These are phyloP conservation scores for Bryum argenteum DNA, from an alignment of 225 moss, liverwort and hornwort genomes.

Conservation along the genomic window DNA sequence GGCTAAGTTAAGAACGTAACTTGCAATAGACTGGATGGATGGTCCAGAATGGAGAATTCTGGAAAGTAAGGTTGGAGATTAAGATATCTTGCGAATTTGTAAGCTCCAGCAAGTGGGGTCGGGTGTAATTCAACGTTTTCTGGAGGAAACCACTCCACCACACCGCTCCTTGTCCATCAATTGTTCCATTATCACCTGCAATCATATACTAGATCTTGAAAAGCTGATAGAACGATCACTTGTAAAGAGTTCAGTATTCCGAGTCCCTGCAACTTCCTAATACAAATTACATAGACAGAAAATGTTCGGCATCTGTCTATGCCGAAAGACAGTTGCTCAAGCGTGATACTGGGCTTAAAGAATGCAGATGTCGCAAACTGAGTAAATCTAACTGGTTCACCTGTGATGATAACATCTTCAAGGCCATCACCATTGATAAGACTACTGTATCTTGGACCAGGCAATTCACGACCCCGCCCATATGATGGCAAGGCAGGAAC, in stretches of 20 bases:
- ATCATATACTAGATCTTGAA: slow-evolving; percentile 6
- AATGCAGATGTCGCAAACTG: slow-evolving; percentile 8
- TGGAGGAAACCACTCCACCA: slow-evolving; percentile 70
- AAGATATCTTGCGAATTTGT: slow-evolving; percentile 57
- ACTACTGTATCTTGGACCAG: slow-evolving; percentile 72
- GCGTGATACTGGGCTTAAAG: neutral
- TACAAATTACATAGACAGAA: slow-evolving; percentile 8
- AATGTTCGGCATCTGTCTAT: neutral
- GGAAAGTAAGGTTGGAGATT: slow-evolving; percentile 76
- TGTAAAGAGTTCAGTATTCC: neutral
- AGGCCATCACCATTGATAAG: slow-evolving; percentile 78
- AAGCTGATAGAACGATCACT: slow-evolving; percentile 15
- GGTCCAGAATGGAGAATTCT: slow-evolving; percentile 88
- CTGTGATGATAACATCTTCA: slow-evolving; percentile 79
- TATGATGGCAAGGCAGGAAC: slow-evolving; percentile 80
- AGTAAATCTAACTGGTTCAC: slow-evolving; percentile 26
- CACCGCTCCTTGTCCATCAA: slow-evolving; percentile 80
- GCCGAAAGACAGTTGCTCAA: neutral
- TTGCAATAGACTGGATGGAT: slow-evolving; percentile 92
- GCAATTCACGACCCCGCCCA: slow-evolving; percentile 85
- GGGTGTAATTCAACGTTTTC: slow-evolving; percentile 67
- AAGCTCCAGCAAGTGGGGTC: slow-evolving; percentile 82
- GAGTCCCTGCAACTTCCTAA: neutral
- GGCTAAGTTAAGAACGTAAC: slow-evolving; percentile 40
- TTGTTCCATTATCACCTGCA: slow-evolving; percentile 81